These are phyloP conservation scores for Fraxinus dipetala DNA, from an alignment of 305 asterid genomes.

Conservation along the genomic window DNA sequence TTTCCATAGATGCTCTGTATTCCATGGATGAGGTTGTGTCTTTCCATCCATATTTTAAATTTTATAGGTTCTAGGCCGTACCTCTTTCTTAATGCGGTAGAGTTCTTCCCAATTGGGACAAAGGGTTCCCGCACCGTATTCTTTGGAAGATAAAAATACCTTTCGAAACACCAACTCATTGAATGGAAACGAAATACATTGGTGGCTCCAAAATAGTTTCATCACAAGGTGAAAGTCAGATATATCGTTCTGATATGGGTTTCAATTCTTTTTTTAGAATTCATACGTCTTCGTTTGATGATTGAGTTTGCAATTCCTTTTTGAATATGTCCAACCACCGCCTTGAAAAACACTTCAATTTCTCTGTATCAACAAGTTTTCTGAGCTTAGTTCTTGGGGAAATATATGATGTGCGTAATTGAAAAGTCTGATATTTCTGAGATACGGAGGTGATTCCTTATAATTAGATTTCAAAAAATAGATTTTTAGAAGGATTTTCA, in stretches of 20 bases:
- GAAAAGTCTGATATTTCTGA: constrained; percentile 9
- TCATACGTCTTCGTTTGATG: background rate
- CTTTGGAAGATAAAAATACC: too few species aligned
- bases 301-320: background rate
- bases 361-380: constrained; percentile 18
- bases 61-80: too few species aligned
- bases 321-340: too few species aligned
- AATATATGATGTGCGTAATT: background rate
- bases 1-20: too few species aligned
- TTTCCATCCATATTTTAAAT: too few species aligned
- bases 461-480: background rate
- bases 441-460: constrained; percentile 6
- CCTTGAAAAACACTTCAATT: background rate
- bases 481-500: background rate
- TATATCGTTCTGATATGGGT: background rate
- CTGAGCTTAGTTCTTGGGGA: background rate
- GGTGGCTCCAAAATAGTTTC: too few species aligned
- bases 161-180: too few species aligned
- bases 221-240: background rate
- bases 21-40: too few species aligned
- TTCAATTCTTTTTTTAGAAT: background rate
- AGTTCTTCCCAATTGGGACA: too few species aligned
- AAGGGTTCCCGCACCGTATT: too few species aligned
- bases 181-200: too few species aligned
- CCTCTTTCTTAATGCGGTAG: too few species aligned